These are phyloP conservation scores for Leishmania arabica DNA, from an alignment of 208 protist genomes.

Conservation along the genomic window DNA sequence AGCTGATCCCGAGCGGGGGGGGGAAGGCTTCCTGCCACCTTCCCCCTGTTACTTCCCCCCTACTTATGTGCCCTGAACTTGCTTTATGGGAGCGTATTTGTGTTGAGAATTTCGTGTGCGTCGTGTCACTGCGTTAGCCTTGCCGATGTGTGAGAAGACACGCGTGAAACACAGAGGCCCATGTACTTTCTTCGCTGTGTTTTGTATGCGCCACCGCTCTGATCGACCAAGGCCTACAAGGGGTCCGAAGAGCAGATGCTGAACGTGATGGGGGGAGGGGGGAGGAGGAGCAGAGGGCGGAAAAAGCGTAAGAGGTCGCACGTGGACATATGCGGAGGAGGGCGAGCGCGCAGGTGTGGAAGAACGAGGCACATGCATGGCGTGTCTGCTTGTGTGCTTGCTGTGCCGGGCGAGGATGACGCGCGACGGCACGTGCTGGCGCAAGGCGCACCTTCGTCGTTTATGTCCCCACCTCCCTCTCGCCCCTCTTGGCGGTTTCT, in stretches of 20 bases:
- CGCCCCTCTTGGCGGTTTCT: background rate
- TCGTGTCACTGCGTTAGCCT: background rate
- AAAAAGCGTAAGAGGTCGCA: background rate
- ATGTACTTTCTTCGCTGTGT: background rate
- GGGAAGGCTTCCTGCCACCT: background rate
- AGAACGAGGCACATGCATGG: background rate
- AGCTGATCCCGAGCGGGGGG: background rate
- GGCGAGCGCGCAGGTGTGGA: no score
- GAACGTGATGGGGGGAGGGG: background rate
- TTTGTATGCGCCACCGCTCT: background rate
- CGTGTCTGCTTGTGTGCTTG: background rate
- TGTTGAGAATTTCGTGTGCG: background rate
- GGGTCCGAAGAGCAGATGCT: background rate
- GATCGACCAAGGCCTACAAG: background rate
- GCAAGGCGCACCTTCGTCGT: background rate
- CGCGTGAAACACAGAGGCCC: background rate
- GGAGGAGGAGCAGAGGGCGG: background rate
- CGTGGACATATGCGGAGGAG: background rate
- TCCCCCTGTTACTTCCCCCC: no score
- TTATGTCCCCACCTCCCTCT: background rate
- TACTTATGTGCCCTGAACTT: background rate
- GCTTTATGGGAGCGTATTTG: background rate
- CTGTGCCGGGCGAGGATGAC: background rate
- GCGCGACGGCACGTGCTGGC: background rate
- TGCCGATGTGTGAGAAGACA: background rate